Conservation (phyloP, 345 rosid genomes). For the Eucalyptus cloeziana region DNA sequence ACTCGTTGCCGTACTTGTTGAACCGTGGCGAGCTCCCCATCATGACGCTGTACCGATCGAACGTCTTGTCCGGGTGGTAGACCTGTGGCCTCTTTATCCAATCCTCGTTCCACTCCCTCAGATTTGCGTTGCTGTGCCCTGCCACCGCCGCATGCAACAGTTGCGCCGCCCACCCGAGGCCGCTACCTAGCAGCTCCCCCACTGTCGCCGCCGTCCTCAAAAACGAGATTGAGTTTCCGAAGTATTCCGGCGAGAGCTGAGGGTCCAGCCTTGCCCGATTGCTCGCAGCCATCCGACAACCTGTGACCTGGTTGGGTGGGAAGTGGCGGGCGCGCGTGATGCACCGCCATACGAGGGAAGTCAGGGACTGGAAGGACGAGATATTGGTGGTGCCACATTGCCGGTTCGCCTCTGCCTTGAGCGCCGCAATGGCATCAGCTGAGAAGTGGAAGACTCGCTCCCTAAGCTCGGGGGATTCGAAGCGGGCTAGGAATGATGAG, state of each 20-base stretch:
- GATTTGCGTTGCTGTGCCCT: conserved; percentile 19
- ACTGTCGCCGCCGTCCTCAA: conserved; percentile 24
- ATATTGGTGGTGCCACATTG: conserved; percentile 29
- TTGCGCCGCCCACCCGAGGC: conserved; percentile 65
- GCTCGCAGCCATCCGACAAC: conserved; percentile 35
- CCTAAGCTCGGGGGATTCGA: conserved; percentile 26
- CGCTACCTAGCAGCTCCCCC: conserved; percentile 38
- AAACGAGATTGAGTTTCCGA: conserved; percentile 43
- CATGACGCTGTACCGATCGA: conserved; percentile 51
- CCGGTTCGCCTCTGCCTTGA: conserved; percentile 46
- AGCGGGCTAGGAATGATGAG: conserved; percentile 22
- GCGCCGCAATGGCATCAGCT: conserved; percentile 23
- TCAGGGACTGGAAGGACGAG: conserved; percentile 66
- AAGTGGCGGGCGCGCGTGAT: conserved; percentile 29
- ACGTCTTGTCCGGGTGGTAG: conserved; percentile 19
- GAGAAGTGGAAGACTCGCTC: conserved; percentile 66
- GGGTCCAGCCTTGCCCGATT: conserved; percentile 50
- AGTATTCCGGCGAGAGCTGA: conserved; percentile 28
- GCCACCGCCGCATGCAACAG: conserved; percentile 34
- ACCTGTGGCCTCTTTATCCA: conserved; percentile 42
- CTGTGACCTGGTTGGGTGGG: conserved; percentile 13
- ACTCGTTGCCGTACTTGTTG: conserved; percentile 59
- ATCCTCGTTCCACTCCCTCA: conserved; percentile 11
- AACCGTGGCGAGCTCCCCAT: conserved; percentile 90
- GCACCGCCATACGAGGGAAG: conserved; percentile 56